Evolutionary conservation across 805 yeast species (phyloP).

Genomic region (Kodamaea jinghongensis): DNA sequence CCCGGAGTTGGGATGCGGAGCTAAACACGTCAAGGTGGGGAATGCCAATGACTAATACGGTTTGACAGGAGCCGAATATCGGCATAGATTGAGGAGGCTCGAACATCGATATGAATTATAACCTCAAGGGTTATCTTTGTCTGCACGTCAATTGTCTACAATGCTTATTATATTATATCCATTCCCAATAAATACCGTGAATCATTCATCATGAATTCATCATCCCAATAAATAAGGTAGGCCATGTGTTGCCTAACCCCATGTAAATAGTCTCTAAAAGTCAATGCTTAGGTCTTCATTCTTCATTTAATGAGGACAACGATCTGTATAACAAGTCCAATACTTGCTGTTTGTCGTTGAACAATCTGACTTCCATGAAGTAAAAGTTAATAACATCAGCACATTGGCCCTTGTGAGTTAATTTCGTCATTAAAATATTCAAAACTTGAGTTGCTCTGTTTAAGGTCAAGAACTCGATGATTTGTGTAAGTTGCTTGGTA

Average conservation of each 20-base stretch:
- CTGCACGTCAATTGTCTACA: no score
- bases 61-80: no score
- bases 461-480: constrained; percentile 26
- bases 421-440: constrained; percentile 26
- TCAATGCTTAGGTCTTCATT: constrained; percentile 15
- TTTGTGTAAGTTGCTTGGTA: constrained; percentile 19
- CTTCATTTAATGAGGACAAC: no score
- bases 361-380: constrained; percentile 24
- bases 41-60: no score
- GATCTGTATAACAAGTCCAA: constrained; percentile 19
- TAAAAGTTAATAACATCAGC: constrained; percentile 28
- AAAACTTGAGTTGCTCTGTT: constrained; percentile 21
- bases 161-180: no score
- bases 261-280: constrained; percentile 18
- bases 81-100: no score
- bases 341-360: constrained; percentile 21
- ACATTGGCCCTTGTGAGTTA: constrained; percentile 16
- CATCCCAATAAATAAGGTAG: neutral
- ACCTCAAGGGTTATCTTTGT: no score
- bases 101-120: no score
- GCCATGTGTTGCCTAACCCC: neutral
- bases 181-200: neutral
- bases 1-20: no score
- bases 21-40: no score
- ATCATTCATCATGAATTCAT: neutral